Conservation (phyloP, 306 rosid species). For the Prunus campanulata region DNA sequence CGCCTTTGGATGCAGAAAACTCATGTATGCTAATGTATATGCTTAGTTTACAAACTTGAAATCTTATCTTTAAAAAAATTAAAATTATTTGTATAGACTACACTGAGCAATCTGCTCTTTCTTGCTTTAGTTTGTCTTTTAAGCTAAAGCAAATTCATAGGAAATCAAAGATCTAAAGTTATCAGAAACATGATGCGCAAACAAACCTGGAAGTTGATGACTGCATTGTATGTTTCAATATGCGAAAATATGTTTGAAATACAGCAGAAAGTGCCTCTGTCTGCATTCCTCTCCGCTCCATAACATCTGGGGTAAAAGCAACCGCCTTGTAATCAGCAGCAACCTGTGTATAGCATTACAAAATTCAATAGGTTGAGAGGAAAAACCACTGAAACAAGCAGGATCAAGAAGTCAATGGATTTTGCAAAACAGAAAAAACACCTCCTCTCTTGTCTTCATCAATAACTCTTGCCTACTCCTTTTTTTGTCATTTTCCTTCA, state of each 20-base stretch:
- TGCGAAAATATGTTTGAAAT: slow-evolving; percentile 89
- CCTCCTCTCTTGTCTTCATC: slow-evolving; percentile 80
- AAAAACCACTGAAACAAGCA: slow-evolving; percentile 13
- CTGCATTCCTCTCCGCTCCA: slow-evolving; percentile 75
- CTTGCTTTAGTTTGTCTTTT: too few species aligned
- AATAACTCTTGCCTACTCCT: slow-evolving; percentile 60
- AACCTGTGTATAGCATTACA: slow-evolving; percentile 51
- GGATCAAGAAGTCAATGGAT: slow-evolving; percentile 18
- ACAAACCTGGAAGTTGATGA: slow-evolving; percentile 47
- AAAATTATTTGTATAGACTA: neutral
- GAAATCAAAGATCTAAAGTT: neutral
- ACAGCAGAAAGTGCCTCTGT: slow-evolving; percentile 87
- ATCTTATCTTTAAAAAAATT: too few species aligned
- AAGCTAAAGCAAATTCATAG: neutral
- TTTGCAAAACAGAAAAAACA: slow-evolving; percentile 23
- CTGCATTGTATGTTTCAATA: slow-evolving; percentile 77
- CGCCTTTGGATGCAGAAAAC: too few species aligned
- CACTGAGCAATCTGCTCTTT: neutral
- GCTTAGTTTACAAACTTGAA: neutral
- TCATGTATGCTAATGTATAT: neutral
- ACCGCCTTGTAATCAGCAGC: slow-evolving; percentile 94
- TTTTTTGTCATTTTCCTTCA: slow-evolving; percentile 63
- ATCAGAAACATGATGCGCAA: neutral
- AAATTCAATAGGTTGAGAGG: slow-evolving; percentile 4
- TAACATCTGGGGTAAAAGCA: slow-evolving; percentile 64